These are phyloP conservation scores for Cladosporium cucumerinum DNA, from an alignment of 2,329 filamentous ascomycete genomes.

Conservation along the genomic window DNA sequence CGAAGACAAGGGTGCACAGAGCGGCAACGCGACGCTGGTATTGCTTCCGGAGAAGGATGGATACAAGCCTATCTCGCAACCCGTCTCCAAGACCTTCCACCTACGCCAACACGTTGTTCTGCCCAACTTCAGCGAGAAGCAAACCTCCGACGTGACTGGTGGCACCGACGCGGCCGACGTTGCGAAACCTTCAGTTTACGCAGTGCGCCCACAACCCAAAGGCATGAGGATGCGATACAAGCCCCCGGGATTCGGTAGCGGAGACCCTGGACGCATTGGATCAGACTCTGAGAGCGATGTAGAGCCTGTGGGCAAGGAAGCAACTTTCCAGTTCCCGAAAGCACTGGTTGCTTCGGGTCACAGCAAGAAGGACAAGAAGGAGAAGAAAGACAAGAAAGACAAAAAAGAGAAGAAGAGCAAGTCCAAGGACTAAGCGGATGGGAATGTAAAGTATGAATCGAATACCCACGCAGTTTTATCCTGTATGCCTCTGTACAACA, in stretches of 20 bases:
- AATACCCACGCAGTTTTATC: constrained; percentile 8
- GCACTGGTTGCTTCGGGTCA: constrained; percentile 36
- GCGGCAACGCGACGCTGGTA: constrained; percentile 19
- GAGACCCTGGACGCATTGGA: constrained; percentile 40
- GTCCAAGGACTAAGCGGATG: constrained; percentile 6
- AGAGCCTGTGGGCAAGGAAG: constrained; percentile 22
- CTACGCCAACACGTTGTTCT: constrained; percentile 62
- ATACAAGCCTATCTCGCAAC: constrained; percentile 39
- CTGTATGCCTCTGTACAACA: background rate
- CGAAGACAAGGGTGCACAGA: constrained; percentile 19
- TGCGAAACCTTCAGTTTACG: constrained; percentile 49
- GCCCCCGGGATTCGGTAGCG: constrained; percentile 58
- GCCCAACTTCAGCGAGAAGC: constrained; percentile 40
- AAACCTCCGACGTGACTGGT: constrained; percentile 40
- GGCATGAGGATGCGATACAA: constrained; percentile 65
- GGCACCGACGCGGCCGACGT: constrained; percentile 41
- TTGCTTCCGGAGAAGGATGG: constrained; percentile 26
- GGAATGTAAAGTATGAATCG: constrained; percentile 8
- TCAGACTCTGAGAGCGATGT: constrained; percentile 45
- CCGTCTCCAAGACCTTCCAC: constrained; percentile 60
- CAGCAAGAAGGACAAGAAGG: constrained; percentile 32
- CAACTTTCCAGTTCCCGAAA: constrained; percentile 27
- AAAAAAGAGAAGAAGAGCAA: constrained; percentile 33
- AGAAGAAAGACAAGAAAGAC: constrained; percentile 38
- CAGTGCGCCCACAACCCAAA: constrained; percentile 62